phyloP scores from a whole-genome alignment of 31 red algal species.

The Endocladia muricata region DNA sequence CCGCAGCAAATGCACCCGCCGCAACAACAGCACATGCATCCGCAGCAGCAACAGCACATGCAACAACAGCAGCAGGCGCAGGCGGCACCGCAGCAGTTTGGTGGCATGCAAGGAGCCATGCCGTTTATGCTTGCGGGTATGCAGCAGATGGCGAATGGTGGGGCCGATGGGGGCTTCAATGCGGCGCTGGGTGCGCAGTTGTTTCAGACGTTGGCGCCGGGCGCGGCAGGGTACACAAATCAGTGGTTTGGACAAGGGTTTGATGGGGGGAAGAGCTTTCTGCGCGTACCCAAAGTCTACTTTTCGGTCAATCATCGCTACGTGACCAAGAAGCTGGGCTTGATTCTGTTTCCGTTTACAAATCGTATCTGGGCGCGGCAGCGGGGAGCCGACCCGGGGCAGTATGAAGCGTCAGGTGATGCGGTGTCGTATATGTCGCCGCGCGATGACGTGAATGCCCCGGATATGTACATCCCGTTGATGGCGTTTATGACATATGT shows the following conservation, averaged over 20 bases:
- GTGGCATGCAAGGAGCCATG: slow-evolving; percentile 24
- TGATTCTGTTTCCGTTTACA: slow-evolving; percentile 77
- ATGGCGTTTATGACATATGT: slow-evolving; percentile 95
- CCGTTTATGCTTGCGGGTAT: slow-evolving; percentile 43
- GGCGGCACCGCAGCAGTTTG: not conserved
- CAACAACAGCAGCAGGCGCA: slow-evolving; percentile 17
- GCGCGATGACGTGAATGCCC: slow-evolving; percentile 93
- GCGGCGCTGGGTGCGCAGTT: slow-evolving; percentile 33
- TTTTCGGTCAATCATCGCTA: slow-evolving; percentile 90
- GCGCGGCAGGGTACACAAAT: slow-evolving; percentile 32
- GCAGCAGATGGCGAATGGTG: slow-evolving; percentile 32
- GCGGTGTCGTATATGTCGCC: slow-evolving; percentile 69
- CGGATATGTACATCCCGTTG: slow-evolving; percentile 94
- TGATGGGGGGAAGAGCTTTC: slow-evolving; percentile 32
- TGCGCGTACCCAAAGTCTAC: slow-evolving; percentile 87
- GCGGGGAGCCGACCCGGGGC: slow-evolving; percentile 24
- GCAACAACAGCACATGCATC: slow-evolving; percentile 17
- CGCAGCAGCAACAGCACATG: slow-evolving; percentile 12
- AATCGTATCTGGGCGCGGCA: slow-evolving; percentile 58
- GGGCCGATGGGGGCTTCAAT: not conserved
- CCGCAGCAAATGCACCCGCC: slow-evolving; percentile 18
- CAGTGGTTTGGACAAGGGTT: slow-evolving; percentile 36
- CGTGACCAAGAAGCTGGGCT: slow-evolving; percentile 78
- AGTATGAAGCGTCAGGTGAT: slow-evolving; percentile 32
- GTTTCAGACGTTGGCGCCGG: slow-evolving; percentile 34